phyloP scores from a whole-genome alignment of 169 alveolate species.

The Eimeria acervulina region DNA sequence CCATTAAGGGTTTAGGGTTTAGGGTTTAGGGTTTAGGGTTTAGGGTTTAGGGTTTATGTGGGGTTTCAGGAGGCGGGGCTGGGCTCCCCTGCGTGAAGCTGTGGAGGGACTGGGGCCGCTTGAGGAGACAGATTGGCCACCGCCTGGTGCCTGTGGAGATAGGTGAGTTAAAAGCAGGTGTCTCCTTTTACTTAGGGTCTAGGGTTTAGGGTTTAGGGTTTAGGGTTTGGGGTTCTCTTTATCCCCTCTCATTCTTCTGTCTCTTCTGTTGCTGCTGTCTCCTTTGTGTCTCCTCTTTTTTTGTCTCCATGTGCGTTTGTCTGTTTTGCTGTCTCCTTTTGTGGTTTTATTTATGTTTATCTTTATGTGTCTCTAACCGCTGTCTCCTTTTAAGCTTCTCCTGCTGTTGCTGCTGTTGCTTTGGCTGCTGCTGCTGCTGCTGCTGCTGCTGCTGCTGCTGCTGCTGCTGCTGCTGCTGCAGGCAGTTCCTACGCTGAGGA shows the following conservation, averaged over 20 bases:
- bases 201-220: too few species aligned
- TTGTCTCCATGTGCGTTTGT: not conserved
- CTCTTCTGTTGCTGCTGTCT: too few species aligned
- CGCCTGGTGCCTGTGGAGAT: conserved; percentile 10
- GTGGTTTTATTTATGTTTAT: too few species aligned
- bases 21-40: conserved; percentile 46
- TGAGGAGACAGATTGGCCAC: conserved; percentile 17
- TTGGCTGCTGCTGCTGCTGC: conserved; percentile 56
- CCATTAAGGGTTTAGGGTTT: not conserved
- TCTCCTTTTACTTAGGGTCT: too few species aligned
- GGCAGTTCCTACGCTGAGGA: conserved; percentile 78
- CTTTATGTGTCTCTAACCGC: not conserved
- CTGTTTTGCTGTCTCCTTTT: not conserved
- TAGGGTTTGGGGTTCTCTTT: too few species aligned
- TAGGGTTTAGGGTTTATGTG: not conserved
- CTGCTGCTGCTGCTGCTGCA: conserved; percentile 75
- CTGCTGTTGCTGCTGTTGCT: not conserved
- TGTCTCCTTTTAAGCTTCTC: not conserved
- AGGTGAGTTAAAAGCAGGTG: not conserved
- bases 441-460: conserved; percentile 38
- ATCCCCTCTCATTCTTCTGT: too few species aligned
- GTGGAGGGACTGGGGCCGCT: not conserved
- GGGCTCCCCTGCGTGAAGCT: not conserved
- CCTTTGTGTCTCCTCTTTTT: not conserved
- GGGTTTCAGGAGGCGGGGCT: not conserved